phyloP scores from a whole-genome alignment of 176 grass and related monocot genomes.

The Rhipidocladum racemiflorum region DNA sequence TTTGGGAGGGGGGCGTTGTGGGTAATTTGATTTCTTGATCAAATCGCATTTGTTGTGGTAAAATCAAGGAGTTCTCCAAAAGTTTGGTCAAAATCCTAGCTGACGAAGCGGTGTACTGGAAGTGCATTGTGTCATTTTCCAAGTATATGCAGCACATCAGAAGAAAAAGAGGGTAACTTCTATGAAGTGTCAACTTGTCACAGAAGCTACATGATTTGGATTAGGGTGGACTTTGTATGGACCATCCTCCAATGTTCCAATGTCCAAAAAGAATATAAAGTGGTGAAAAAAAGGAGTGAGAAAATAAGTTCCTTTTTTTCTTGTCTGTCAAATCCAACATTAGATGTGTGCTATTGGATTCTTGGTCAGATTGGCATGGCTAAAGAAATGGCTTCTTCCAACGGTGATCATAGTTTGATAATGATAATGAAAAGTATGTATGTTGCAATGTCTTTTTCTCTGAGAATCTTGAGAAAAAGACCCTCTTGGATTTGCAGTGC shows the following conservation, averaged over 20 bases:
- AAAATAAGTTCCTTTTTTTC: neutral
- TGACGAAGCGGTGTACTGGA: neutral
- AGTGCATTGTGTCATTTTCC: slow-evolving; percentile 23
- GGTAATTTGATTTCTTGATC: slow-evolving; percentile 46
- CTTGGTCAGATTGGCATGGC: slow-evolving; percentile 4
- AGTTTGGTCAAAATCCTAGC: slow-evolving; percentile 25
- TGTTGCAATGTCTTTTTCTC: slow-evolving; percentile 15
- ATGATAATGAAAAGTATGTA: neutral
- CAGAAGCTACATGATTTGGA: slow-evolving; percentile 13
- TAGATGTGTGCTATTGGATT: neutral
- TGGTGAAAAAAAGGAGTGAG: neutral
- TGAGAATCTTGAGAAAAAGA: slow-evolving; percentile 8
- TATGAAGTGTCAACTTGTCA: slow-evolving; percentile 19
- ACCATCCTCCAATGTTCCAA: slow-evolving; percentile 9
- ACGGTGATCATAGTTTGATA: neutral
- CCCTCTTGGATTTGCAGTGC: slow-evolving; percentile 4
- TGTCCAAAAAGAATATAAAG: slow-evolving; percentile 1
- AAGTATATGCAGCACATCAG: slow-evolving; percentile 16
- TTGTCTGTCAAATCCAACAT: neutral
- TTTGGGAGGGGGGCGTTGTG: neutral
- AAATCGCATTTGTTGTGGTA: slow-evolving; percentile 24
- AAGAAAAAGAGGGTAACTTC: neutral
- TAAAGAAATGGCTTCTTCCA: slow-evolving; percentile 12
- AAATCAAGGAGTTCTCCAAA: slow-evolving; percentile 15
- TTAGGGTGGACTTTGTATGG: slow-evolving; percentile 14